A percentile compares a stretch with the other conserved stretches of the same genome.
Conservation (phyloP, 768 basidiomycete species). For the Lactifluus hygrophoroides region DNA sequence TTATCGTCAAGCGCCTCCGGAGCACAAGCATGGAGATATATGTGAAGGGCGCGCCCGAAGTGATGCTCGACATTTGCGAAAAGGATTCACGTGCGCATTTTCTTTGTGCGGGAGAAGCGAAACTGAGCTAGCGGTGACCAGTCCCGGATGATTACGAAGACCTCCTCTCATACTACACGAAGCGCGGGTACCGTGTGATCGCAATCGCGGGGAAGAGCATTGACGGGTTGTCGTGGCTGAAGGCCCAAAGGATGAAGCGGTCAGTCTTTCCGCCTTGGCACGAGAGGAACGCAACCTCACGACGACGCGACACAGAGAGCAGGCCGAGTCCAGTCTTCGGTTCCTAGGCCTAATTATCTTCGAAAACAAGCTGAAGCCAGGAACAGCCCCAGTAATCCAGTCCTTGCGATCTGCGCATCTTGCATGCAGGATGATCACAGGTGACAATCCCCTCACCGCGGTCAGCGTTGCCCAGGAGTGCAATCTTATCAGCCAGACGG, state of each 20-base stretch:
- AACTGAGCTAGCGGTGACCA: conserved; percentile 26
- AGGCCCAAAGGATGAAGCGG: conserved; percentile 95
- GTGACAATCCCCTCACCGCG: conserved; percentile 94
- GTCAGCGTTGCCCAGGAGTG: conserved; percentile 97
- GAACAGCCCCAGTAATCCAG: conserved; percentile 84
- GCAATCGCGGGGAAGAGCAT: conserved; percentile 96
- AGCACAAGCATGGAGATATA: conserved; percentile 96
- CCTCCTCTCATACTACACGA: conserved; percentile 92
- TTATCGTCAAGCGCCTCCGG: conserved; percentile 91
- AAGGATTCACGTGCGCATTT: conserved; percentile 70
- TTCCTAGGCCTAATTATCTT: conserved; percentile 97
- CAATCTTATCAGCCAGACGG: conserved; percentile 75
- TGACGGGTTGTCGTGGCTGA: conserved; percentile 91
- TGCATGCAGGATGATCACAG: conserved; percentile 96
- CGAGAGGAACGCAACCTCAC: conserved; percentile 1
- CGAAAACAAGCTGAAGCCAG: conserved; percentile 94
- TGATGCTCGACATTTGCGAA: conserved; percentile 94
- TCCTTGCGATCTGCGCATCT: conserved; percentile 83
- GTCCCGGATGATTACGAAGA: conserved; percentile 97
- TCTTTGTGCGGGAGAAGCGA: background rate
- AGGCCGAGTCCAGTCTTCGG: conserved; percentile 81
- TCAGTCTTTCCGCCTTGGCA: conserved; percentile 23
- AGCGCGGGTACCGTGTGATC: conserved; percentile 94
- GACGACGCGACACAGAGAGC: conserved; percentile 53
- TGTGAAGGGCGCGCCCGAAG: conserved; percentile 98